Evolutionary conservation across 1,284 basidiomycete genomes (phyloP), one percentile per base, ranked within the genome.

Genomic region (Fomitopsis palustris): DNA sequence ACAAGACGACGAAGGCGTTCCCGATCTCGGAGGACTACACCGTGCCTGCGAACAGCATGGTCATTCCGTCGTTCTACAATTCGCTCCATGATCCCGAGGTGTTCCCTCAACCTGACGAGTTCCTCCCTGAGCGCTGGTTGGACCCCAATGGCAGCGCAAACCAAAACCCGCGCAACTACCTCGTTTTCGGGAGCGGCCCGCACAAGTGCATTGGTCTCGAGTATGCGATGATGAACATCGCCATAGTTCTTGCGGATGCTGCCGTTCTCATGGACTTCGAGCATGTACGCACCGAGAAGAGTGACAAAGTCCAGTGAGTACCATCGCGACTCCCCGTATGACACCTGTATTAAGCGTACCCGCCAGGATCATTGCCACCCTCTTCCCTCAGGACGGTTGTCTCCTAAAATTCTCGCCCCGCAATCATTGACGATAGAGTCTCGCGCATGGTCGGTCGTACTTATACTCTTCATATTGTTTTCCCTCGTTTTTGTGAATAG

Each of bases 61-160:
- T 98, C 69, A 98, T 99, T 67, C 96, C 96, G 2, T 93, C 93
- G n/a, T 93, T 98, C 78, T 99, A 92, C 78, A 91, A 90, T 71
- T 94, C 95, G 10, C 80, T 98, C 51, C 96, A 98, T 74, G 96
- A 99, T 74, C 84, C 91, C 19, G 79, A 81, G 49, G 86, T 95
- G 57, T 99, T 92, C 80, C 92, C 94, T 37, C 83, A 95, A 57
- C 95, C 96, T 3, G 92, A 96, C 41, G 74, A 77, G 61, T 89
- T 98, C 74, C 67, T 79, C 31, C 96, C 96, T 8, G 96, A 98
- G 73, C 90, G 96, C 64, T 99, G 96, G 95, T 80, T 99, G 54
- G 90, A 95, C 68, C 84, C 90, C 56, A 76, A 87, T n/a, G 84
- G 87, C 68, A 77, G 81, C 51, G 95, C 95, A 35, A 93, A 95